Evolutionary conservation across 164 flowering plant species (phyloP), one percentile per base, ranked within the genome.

Genomic region (Magnolia kwangsiensis): DNA sequence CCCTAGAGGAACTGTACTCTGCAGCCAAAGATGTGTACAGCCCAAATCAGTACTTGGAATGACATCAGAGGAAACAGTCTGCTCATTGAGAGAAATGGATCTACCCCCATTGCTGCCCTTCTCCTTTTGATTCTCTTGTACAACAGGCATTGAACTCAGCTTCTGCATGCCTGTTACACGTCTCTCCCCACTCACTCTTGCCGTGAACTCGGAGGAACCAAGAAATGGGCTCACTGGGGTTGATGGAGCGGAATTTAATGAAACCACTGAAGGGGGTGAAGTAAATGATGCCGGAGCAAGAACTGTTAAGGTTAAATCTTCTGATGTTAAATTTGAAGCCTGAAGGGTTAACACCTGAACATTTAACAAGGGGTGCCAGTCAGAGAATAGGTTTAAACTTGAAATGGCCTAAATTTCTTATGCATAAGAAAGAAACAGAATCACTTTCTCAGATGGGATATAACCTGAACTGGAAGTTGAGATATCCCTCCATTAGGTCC

Each of bases 1-100:
- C 99, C 99, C 99, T 21, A 96, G 79, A 73, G 99, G 99, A 86
- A 93, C 93, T 85, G 94, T 87, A 73, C 99, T 96, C 85, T 94
- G 98, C 82, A 96, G 87, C 98, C 98, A 96, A 50, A 94, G 81
- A 85, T 96, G 99, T 0, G 95, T 88, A 81, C 98, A 92, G 51
- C 90, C 87, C 80, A 89, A 77, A 74, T 86, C 93, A 82, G 87
- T 68, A 71, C 80, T 88, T 67, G 97, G 94, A 82, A 92, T 81
- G 64, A 83, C 91, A 84, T 90, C 97, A 69, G 88, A 74, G n/a
- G 92, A 82, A 72, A 79, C 65, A 23, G 78, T 73, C 73, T 81
- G 90, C 75, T 90, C 85, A 51, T 78, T 77, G 31, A 80, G 75
- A 76, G 90, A 85, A 78, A 76, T 79, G 31, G 92, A 81, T 72